These are phyloP conservation scores for Auriculariales sp. DNA, from an alignment of 768 basidiomycete genomes.

Conservation along the genomic window DNA sequence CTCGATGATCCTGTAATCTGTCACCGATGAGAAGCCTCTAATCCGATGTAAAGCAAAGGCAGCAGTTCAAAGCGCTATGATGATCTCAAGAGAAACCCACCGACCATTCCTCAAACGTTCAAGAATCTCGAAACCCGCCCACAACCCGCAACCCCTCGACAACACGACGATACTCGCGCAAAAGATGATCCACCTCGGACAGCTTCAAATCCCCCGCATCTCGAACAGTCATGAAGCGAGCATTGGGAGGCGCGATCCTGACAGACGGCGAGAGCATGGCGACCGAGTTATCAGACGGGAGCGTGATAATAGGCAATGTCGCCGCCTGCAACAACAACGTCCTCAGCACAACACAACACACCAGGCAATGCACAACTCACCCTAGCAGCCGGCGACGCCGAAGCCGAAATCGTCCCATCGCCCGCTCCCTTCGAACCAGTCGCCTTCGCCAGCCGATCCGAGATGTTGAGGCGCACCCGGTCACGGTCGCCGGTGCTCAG, in stretches of 20 bases:
- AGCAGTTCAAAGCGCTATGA: no score
- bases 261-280: conserved; percentile 26
- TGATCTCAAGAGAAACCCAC: no score
- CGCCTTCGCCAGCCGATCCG: conserved; percentile 71
- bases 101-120: neutral
- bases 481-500: conserved; percentile 31
- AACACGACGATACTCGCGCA: conserved; percentile 68
- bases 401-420: neutral
- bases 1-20: no score
- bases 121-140: conserved; percentile 34
- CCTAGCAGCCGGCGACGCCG: conserved; percentile 19
- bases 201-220: conserved; percentile 63
- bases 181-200: conserved; percentile 64
- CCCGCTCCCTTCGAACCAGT: conserved; percentile 36
- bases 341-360: neutral
- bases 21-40: no score
- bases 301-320: conserved; percentile 9
- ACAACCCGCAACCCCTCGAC: conserved; percentile 49
- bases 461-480: conserved; percentile 49
- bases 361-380: neutral
- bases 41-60: no score
- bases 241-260: conserved; percentile 44
- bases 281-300: conserved; percentile 20
- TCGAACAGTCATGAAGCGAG: conserved; percentile 59
- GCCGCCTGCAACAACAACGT: conserved; percentile 8